These are phyloP conservation scores for Zea luxurians DNA, from an alignment of 176 grass and related monocot species.

Conservation along the genomic window DNA sequence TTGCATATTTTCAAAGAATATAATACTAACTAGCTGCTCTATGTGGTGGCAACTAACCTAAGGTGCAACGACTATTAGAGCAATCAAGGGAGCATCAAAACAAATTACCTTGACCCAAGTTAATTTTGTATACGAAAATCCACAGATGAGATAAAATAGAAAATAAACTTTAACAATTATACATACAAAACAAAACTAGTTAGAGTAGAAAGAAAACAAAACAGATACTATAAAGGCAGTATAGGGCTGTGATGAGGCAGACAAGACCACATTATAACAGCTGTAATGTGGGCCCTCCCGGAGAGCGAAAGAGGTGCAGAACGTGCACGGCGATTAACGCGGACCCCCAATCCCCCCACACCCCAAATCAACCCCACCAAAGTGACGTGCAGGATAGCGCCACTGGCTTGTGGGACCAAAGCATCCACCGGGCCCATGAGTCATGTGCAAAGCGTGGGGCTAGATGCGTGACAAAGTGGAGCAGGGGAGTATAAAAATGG, in stretches of 20 bases:
- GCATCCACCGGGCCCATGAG: neutral
- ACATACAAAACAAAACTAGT: constrained; percentile 34
- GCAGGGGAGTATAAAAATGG: constrained; percentile 48
- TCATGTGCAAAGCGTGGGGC: neutral
- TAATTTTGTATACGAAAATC: neutral
- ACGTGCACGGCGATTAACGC: constrained; percentile 93
- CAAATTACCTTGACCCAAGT: constrained; percentile 20
- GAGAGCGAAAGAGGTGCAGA: constrained; percentile 68
- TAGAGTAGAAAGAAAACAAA: constrained; percentile 22
- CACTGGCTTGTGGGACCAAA: neutral
- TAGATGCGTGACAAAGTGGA: neutral
- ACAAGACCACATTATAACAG: constrained; percentile 98
- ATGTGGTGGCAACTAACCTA: neutral
- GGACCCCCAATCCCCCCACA: constrained; percentile 52
- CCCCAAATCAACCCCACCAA: neutral
- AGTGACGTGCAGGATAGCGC: neutral
- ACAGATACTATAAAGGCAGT: constrained; percentile 32
- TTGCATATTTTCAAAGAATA: neutral
- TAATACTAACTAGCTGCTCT: neutral
- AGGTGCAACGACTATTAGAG: constrained; percentile 7
- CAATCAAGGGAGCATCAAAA: neutral
- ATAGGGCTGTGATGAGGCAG: constrained; percentile 47
- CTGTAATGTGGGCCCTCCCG: constrained; percentile 61
- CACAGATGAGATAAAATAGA: neutral
- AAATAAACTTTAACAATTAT: neutral